Conservation (phyloP, 2,329 filamentous ascomycete genomes). For the Colletotrichum sp. region DNA sequence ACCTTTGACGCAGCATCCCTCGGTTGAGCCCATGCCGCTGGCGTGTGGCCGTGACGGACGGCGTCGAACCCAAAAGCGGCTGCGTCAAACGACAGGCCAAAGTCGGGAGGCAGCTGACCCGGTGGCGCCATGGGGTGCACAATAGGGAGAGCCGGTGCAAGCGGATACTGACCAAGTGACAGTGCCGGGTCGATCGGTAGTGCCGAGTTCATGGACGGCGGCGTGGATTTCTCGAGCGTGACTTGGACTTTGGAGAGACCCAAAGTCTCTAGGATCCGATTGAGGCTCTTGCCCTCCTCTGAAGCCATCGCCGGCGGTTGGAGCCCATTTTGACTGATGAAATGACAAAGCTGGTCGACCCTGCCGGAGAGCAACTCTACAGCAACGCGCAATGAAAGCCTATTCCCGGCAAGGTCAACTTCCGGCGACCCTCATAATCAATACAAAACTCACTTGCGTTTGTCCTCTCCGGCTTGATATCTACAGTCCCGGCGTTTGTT, state of each 20-base stretch:
- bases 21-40: not conserved
- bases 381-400: slow-evolving; percentile 6
- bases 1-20: not conserved
- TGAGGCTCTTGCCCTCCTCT: slow-evolving; percentile 19
- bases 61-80: not conserved
- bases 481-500: not conserved
- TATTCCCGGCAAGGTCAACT: not conserved
- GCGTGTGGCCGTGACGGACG: not conserved
- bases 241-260: not conserved
- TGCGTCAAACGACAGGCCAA: not conserved
- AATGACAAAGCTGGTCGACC: slow-evolving; percentile 31
- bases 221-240: not conserved
- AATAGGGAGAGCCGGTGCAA: not conserved
- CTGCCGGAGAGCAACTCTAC: slow-evolving; percentile 3
- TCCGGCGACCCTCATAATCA: not conserved
- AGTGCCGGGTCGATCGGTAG: not conserved
- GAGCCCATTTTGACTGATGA: slow-evolving; percentile 43
- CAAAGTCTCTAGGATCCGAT: not conserved
- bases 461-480: slow-evolving; percentile 7
- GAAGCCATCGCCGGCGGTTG: slow-evolving; percentile 38
- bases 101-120: not conserved
- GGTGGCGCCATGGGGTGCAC: not conserved
- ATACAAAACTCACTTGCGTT: slow-evolving; percentile 1
- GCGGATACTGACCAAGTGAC: not conserved
- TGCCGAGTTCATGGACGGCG: not conserved